Percentiles rank a stretch among this genome's conserved stretches.
These are phyloP conservation scores for Solanum appendiculatum DNA, from an alignment of 257 asterid species.

Conservation along the genomic window DNA sequence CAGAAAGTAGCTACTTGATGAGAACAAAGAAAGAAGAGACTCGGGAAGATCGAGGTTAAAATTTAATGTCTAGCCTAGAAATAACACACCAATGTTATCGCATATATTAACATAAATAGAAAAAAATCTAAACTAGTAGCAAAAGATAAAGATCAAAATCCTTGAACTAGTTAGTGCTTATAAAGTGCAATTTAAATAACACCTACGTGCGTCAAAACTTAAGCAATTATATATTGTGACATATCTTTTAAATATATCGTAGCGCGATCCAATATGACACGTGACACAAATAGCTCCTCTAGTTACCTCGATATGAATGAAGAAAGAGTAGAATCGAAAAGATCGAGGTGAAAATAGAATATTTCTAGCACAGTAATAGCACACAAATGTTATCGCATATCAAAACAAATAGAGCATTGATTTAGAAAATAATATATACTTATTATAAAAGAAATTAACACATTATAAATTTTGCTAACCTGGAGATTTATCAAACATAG, in stretches of 20 bases:
- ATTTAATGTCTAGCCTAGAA: background rate
- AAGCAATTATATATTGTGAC: background rate
- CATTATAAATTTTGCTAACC: background rate
- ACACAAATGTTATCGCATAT: background rate
- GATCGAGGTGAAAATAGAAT: background rate
- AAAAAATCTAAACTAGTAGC: background rate
- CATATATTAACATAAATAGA: background rate
- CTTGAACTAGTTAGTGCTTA: background rate
- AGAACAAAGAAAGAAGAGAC: too few relatives aligned
- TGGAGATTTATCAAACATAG: conserved; percentile 11
- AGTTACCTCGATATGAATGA: background rate
- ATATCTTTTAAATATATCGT: background rate
- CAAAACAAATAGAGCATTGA: background rate
- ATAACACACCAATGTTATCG: background rate
- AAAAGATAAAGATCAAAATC: background rate
- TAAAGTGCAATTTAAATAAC: background rate
- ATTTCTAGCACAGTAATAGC: background rate
- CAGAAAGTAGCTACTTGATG: background rate
- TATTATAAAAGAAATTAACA: too few relatives aligned
- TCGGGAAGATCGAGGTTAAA: background rate
- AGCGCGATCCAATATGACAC: background rate
- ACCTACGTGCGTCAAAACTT: background rate
- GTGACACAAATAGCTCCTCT: background rate
- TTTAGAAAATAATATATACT: background rate
- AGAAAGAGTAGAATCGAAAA: background rate